Evolutionary conservation across 2,329 filamentous ascomycete genomes (phyloP), one percentile per base, ranked within the genome.

Genomic region (Ploettnerulaceae sp.): DNA sequence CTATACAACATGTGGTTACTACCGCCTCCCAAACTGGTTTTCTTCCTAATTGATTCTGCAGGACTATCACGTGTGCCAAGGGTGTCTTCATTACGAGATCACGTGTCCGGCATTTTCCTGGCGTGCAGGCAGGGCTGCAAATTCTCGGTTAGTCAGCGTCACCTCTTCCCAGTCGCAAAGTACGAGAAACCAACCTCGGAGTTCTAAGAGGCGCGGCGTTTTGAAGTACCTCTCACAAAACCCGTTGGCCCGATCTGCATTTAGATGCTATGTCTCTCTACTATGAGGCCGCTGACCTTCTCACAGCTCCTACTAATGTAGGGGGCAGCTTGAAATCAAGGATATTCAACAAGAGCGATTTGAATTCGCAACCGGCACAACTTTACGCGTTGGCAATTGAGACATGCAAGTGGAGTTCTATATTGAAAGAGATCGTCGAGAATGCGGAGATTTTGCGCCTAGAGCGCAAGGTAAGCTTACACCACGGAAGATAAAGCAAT

Each of bases 371-470:
- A 2, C 84, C 85, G 0, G 82, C 83, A 8, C 87, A 94, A 63
- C 73, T 97, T 6, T 97, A 93, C 64, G 93, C 93, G 7, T 72
- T 98, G 26, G 84, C 89, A 17, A 77, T 84, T 17, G 90, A 97
- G 67, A 82, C 87, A 1, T 82, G 85, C 57, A 97, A 95, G 80
- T 96, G 91, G 88, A 93, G 90, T 58, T 65, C 73, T 3, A 74
- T 96, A 2, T 69, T 98, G 37, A 89, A 89, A 60, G 89, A 95
- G 61, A 84, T 96, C n/a, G 80, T 98, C 61, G 89, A 96, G 57
- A 80, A 76, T 55, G 77, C 89, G 1, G 84, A 81, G 3, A 69
- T 97, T 26, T 69, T 97, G 26, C 75, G 76, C n/a, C 69, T 82
- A 7, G 93, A 98, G 71, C 83, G 80, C 54, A 95, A 95, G 80